Evolutionary conservation across 2,329 filamentous ascomycete species (phyloP).

Genomic region (Penicillium capsulatum): DNA sequence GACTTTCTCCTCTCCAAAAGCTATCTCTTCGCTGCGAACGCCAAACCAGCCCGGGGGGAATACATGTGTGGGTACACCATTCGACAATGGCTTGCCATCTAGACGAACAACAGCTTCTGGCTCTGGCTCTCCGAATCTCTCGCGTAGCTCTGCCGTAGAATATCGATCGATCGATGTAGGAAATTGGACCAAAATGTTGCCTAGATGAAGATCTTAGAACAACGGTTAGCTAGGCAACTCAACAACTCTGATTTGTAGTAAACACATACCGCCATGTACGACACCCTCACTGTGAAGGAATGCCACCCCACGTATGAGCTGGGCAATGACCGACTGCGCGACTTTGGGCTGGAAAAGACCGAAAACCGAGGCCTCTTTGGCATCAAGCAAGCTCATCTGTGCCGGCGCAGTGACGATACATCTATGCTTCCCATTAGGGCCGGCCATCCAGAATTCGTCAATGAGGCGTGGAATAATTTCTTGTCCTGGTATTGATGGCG

Average conservation of each 20-base stretch:
- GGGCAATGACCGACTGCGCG: conserved; percentile 20
- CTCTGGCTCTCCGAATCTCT: conserved; percentile 20
- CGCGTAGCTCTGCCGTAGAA: conserved; percentile 18
- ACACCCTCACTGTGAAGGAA: conserved; percentile 24
- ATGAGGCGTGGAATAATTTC: conserved; percentile 15
- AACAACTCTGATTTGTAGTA: conserved; percentile 1
- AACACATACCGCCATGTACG: conserved; percentile 23
- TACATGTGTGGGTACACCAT: conserved; percentile 16
- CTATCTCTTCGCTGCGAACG: conserved; percentile 17
- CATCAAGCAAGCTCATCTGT: conserved; percentile 19
- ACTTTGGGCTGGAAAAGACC: conserved; percentile 19
- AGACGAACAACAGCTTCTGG: conserved; percentile 20
- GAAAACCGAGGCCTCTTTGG: conserved; percentile 20
- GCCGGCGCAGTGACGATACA: conserved; percentile 21
- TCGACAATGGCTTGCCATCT: conserved; percentile 18
- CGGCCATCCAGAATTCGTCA: conserved; percentile 25
- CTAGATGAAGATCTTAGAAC: conserved; percentile 20
- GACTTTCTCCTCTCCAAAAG: conserved; percentile 18
- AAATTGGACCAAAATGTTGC: conserved; percentile 24
- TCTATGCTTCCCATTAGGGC: conserved; percentile 23
- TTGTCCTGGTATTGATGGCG: conserved; percentile 5
- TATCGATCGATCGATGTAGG: conserved; percentile 18
- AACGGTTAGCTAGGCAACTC: conserved; percentile 10
- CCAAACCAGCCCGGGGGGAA: conserved; percentile 15
- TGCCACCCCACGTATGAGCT: conserved; percentile 21